Evolutionary conservation across 1,284 basidiomycete genomes (phyloP), one percentile per base, ranked within the genome.

Genomic region (Austropuccinia psidii): DNA sequence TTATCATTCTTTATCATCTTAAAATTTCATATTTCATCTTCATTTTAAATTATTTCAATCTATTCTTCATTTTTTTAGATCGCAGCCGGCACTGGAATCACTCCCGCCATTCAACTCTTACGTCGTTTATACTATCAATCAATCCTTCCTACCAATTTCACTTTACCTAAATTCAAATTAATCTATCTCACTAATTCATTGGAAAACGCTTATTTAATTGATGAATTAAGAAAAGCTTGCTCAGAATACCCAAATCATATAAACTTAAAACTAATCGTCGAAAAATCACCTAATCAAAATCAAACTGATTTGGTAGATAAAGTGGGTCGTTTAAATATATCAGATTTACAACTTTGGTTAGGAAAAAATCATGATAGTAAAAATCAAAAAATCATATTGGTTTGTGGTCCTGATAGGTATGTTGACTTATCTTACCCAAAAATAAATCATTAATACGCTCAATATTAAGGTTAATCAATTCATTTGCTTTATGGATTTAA

Each of bases 381-480:
- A 31, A 50, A 35, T 19, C 39, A 50, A 33, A 73, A 37, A 61
- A 73, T 65, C 39, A 66, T 73, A 1, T 31, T 73, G 5, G 62
- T 73, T 27, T 73, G 72, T 31, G 72, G 72, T 37, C 72, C 72
- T 43, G 72, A 73, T 29, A 39, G 60, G 72, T 73, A 37, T 39
- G 60, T 52, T n/a, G 21, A 17, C n/a, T 39, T 43, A 4, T 21
- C 4, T 39, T 60, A n/a, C 35, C 19, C 17, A 27, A 60, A 31
- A n/a, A 35, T 21, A 27, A 6, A 21, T 35, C 21, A 35, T n/a
- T n/a, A n/a, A n/a, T n/a, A n/a, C n/a, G n/a, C n/a, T n/a, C n/a
- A 60, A 60, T n/a, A 3, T 35, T 27, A 31, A 3, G 21, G n/a
- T 35, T 33, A n/a, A n/a, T 7, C 21, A 15, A 6, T 65, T 15